Base-by-base conservation (phyloP, 2,329 filamentous ascomycete species). In the Neonectria neomacrospora region DNA sequence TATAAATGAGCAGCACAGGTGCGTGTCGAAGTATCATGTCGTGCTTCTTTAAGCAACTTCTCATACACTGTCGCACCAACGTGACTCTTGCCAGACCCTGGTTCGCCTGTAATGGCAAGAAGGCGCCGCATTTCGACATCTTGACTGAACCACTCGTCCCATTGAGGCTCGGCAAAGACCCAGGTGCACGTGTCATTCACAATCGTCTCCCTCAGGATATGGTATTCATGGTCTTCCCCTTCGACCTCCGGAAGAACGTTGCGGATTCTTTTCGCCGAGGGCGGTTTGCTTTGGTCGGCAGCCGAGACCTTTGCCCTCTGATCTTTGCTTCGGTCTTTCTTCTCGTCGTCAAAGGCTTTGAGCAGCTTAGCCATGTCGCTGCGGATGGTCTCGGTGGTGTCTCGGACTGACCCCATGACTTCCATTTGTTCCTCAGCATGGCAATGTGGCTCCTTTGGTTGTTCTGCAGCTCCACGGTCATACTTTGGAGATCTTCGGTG, bases 71-170 rank as follows among this genome's bases (percentile, higher is more conserved):
- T 55, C 0, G 72, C 71, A 0, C 73, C 76, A 0, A 80, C 54
- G 11, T 76, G 72, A 14, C 76, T 77, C 39, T 80, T 80, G 0
- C 78, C 78, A 0, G 71, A 68, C 1, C 78, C 78, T 1, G 76
- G 70, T 0, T 66, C 54, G 2, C 73, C 76, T 0, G 66, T 63
- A 4, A 80, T 62, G n/a, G 72, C 74, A 1, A 80, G 67, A 0
- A 78, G 12, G 0, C 67, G 67, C 5, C 59, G 37, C 11, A 37
- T 7, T 3, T 56, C 54, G 7, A 47, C 34, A 0, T 66, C 63
- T 14, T 67, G 54, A 2, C 64, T 66, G 0, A 67, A 34, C 72
- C 76, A 80, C 2, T 68, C 37, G 9, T 75, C 63, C 71, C 76
- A 78, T 3, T 66, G 42, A 0, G 71, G 64, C 10, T 76, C 67